Percentiles rank a stretch among this genome's conserved stretches.
phyloP scores from a whole-genome alignment of 2,329 filamentous ascomycete genomes.

The Diaporthe sp. region DNA sequence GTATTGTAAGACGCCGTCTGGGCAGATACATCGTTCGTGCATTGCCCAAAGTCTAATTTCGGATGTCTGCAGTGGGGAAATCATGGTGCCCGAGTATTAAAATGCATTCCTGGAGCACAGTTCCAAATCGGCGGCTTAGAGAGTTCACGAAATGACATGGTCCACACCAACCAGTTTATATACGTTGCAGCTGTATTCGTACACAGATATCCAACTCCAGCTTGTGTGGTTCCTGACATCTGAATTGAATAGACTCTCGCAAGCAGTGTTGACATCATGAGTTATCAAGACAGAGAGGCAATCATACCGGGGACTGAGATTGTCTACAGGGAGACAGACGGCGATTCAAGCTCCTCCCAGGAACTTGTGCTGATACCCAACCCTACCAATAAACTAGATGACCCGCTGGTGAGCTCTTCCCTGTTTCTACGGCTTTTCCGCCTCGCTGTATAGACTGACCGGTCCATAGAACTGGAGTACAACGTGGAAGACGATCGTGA shows the following conservation, averaged over 20 bases:
- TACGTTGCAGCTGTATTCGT: not conserved
- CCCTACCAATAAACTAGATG: slow-evolving; percentile 13
- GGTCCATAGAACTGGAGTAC: slow-evolving; percentile 47
- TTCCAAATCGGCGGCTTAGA: not conserved
- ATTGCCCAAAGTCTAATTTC: not conserved
- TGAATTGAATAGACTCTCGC: not conserved
- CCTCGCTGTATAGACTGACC: not conserved
- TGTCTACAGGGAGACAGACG: slow-evolving; percentile 10
- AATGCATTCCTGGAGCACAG: not conserved
- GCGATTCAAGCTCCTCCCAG: not conserved
- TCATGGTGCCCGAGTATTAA: too few species aligned
- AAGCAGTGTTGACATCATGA: not conserved
- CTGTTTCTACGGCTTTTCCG: too few species aligned
- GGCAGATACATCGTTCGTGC: not conserved
- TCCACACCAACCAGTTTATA: not conserved
- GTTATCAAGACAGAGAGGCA: not conserved
- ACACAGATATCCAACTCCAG: not conserved
- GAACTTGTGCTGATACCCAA: slow-evolving; percentile 27
- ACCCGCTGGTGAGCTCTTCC: slow-evolving; percentile 24
- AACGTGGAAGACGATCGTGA: slow-evolving; percentile 48
- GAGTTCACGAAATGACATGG: not conserved
- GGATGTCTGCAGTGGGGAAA: not conserved
- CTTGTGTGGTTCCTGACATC: not conserved
- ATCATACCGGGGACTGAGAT: slow-evolving; percentile 30
- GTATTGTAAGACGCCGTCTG: not conserved